A percentile compares a stretch with the other conserved stretches of the same genome.
Conservation (phyloP, 495 filamentous ascomycete genomes). For the Polyplosphaeria fusca region DNA sequence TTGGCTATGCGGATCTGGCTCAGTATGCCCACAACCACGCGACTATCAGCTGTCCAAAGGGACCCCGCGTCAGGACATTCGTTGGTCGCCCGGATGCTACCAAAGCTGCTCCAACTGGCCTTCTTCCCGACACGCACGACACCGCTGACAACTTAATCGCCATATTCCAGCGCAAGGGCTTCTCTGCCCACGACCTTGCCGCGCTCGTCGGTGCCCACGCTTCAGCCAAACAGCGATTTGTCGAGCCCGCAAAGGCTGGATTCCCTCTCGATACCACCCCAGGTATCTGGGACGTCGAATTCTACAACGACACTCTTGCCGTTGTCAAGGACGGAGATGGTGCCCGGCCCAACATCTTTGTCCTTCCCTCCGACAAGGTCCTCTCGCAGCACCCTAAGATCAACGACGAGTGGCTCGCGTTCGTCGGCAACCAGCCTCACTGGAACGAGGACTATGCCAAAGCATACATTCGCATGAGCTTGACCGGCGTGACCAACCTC, state of each 20-base stretch:
- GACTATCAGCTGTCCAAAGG: constrained; percentile 26
- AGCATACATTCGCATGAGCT: constrained; percentile 22
- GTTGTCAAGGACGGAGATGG: constrained; percentile 33
- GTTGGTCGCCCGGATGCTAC: constrained; percentile 42
- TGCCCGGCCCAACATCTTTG: constrained; percentile 42
- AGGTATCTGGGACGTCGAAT: constrained; percentile 46
- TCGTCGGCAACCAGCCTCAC: constrained; percentile 27
- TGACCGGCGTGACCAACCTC: constrained; percentile 15
- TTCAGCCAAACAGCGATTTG: constrained; percentile 45
- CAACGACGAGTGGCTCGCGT: constrained; percentile 37
- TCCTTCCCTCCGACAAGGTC: constrained; percentile 46
- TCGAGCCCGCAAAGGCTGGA: constrained; percentile 36
- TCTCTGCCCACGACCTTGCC: constrained; percentile 45
- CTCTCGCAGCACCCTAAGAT: constrained; percentile 42
- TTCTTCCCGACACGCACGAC: constrained; percentile 40
- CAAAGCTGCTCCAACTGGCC: constrained; percentile 31
- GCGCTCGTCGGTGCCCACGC: constrained; percentile 54
- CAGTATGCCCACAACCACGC: constrained; percentile 35
- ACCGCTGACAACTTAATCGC: constrained; percentile 40
- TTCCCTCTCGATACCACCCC: constrained; percentile 47
- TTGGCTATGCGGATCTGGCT: constrained; percentile 35
- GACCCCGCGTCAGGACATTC: constrained; percentile 35
- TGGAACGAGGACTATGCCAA: constrained; percentile 41
- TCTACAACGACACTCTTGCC: constrained; percentile 45
- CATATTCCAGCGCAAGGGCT: constrained; percentile 50